Percentiles rank a stretch among this genome's conserved stretches.
These are phyloP conservation scores for Beta lomatogona DNA, from an alignment of 179 eudicot species.

Conservation along the genomic window DNA sequence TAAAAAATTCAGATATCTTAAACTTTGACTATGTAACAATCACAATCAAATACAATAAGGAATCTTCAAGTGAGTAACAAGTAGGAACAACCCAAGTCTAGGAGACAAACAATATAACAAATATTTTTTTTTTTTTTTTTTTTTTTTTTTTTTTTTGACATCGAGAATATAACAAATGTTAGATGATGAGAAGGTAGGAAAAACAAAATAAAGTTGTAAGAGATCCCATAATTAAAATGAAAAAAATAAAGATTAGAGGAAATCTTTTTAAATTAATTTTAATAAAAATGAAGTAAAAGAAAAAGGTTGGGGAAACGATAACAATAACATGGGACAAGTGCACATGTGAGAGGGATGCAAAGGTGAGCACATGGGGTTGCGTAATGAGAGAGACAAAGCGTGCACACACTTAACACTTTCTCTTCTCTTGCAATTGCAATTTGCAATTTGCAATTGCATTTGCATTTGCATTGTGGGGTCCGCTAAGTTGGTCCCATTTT, in stretches of 20 bases:
- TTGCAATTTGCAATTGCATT: no score
- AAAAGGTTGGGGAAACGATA: neutral
- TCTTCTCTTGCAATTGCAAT: no score
- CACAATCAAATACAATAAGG: neutral
- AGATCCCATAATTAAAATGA: no score
- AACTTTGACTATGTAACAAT: neutral
- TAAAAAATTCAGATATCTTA: neutral
- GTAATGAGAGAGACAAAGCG: slow-evolving; percentile 33
- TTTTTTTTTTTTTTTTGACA: no score
- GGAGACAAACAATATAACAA: slow-evolving; percentile 16
- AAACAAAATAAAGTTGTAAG: neutral
- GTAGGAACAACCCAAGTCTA: slow-evolving; percentile 3
- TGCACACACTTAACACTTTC: slow-evolving; percentile 1
- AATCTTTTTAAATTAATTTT: no score
- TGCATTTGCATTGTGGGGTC: neutral
- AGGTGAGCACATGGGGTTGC: slow-evolving; percentile 35
- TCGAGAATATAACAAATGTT: neutral
- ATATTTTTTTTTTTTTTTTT: no score
- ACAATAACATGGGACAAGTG: slow-evolving; percentile 26
- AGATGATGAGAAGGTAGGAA: no score
- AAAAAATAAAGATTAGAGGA: neutral
- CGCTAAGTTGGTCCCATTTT: neutral
- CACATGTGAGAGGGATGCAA: slow-evolving; percentile 27
- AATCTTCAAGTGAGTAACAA: neutral
- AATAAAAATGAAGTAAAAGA: no score